Evolutionary conservation across 2,329 filamentous ascomycete species (phyloP).

Genomic region (Pestalotiopsis sp.): DNA sequence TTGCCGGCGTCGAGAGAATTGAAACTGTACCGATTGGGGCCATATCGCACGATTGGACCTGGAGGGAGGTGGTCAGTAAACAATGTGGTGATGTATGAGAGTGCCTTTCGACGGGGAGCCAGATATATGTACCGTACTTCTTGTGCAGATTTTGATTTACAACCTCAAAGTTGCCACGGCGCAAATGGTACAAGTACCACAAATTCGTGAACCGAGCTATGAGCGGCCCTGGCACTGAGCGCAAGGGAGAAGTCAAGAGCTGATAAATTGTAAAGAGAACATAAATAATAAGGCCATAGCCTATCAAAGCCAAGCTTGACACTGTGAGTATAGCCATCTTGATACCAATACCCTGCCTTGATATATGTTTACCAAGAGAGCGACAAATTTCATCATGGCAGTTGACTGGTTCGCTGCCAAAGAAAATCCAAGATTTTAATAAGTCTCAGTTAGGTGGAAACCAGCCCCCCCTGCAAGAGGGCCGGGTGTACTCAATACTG

Average conservation of each 20-base stretch:
- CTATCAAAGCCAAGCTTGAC: not conserved
- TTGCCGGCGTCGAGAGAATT: constrained; percentile 41
- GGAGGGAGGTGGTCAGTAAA: not conserved
- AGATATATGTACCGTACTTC: constrained; percentile 26
- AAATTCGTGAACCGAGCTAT: constrained; percentile 39
- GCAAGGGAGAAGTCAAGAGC: not conserved
- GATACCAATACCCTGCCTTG: not conserved
- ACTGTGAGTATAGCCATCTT: not conserved
- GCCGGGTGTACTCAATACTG: too few species aligned
- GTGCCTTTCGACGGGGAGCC: too few species aligned
- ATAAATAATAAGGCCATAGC: not conserved
- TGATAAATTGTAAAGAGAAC: not conserved
- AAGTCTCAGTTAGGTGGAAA: too few species aligned
- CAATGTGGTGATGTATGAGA: too few species aligned
- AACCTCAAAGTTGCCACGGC: constrained; percentile 28
- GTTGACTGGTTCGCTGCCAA: too few species aligned
- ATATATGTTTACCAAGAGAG: too few species aligned
- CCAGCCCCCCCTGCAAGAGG: too few species aligned
- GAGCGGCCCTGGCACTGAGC: constrained; percentile 39
- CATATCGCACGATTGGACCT: constrained; percentile 47
- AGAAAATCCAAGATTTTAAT: too few species aligned
- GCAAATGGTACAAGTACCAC: constrained; percentile 36
- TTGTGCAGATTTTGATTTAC: constrained; percentile 31
- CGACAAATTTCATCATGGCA: too few species aligned
- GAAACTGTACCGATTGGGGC: constrained; percentile 50